Conservation (phyloP, 2,329 filamentous ascomycete species). For the Venturia aucupariae region DNA sequence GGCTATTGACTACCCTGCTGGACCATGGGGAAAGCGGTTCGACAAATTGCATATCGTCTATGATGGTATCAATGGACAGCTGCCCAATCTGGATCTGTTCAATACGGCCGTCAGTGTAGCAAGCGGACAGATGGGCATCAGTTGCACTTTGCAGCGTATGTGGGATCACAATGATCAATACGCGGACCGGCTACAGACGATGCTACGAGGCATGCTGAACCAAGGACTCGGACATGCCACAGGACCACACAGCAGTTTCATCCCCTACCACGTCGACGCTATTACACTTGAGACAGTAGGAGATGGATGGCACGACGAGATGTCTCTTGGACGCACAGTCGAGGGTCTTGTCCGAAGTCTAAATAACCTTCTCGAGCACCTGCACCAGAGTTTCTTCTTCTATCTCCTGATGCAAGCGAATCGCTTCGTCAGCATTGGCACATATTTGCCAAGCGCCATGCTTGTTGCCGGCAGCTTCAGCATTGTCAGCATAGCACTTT, state of each 20-base stretch:
- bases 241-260: slow-evolving; percentile 89
- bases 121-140: slow-evolving; percentile 83
- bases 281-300: slow-evolving; percentile 87
- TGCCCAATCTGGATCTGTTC: slow-evolving; percentile 91
- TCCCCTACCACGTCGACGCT: slow-evolving; percentile 95
- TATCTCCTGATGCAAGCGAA: slow-evolving; percentile 88
- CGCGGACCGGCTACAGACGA: slow-evolving; percentile 70
- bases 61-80: slow-evolving; percentile 88
- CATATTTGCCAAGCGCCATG: slow-evolving; percentile 97
- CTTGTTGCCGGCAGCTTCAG: slow-evolving; percentile 88
- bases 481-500: slow-evolving; percentile 89
- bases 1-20: slow-evolving; percentile 77
- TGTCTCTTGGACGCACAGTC: slow-evolving; percentile 81
- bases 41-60: slow-evolving; percentile 86
- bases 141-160: slow-evolving; percentile 76
- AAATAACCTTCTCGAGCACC: slow-evolving; percentile 92
- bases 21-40: slow-evolving; percentile 65
- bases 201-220: slow-evolving; percentile 85
- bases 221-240: slow-evolving; percentile 84
- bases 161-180: slow-evolving; percentile 70
- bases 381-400: slow-evolving; percentile 99
- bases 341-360: slow-evolving; percentile 88
- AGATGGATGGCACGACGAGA: slow-evolving; percentile 93
- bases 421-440: slow-evolving; percentile 95
- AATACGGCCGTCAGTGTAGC: slow-evolving; percentile 88